Evolutionary conservation across 306 rosid species (phyloP).

Genomic region (Cicer judaicum): DNA sequence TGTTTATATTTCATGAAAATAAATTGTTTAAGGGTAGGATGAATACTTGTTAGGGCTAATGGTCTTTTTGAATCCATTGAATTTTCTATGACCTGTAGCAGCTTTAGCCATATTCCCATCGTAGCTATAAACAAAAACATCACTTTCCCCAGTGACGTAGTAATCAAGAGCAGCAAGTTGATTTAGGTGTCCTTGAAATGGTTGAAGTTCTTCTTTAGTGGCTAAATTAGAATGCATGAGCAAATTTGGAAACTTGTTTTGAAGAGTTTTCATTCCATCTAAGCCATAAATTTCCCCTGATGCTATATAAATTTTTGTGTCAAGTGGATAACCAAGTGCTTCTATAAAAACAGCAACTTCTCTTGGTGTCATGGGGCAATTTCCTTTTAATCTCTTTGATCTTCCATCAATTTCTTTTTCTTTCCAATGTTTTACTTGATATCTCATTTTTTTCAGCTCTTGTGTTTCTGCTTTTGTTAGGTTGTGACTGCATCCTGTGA

Average conservation of each 20-base stretch:
- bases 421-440: slow-evolving; percentile 64
- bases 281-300: slow-evolving; percentile 63
- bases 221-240: slow-evolving; percentile 60
- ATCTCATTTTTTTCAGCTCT: slow-evolving; percentile 56
- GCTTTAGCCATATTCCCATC: slow-evolving; percentile 85
- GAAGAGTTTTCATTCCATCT: slow-evolving; percentile 50
- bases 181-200: slow-evolving; percentile 52
- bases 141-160: slow-evolving; percentile 61
- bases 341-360: slow-evolving; percentile 69
- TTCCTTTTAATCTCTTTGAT: slow-evolving; percentile 52
- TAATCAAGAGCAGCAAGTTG: slow-evolving; percentile 84
- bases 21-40: not conserved
- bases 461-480: slow-evolving; percentile 50
- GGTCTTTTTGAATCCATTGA: slow-evolving; percentile 66
- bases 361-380: slow-evolving; percentile 85
- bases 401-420: slow-evolving; percentile 57
- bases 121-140: slow-evolving; percentile 63
- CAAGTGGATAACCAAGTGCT: slow-evolving; percentile 70
- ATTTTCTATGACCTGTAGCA: slow-evolving; percentile 63
- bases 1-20: too few species aligned
- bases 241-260: slow-evolving; percentile 57
- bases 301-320: slow-evolving; percentile 62
- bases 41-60: slow-evolving; percentile 66
- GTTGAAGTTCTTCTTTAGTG: slow-evolving; percentile 59
- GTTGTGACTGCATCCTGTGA: slow-evolving; percentile 76